Evolutionary conservation across 805 yeast genomes (phyloP).

Genomic region (Candida peoriensis): DNA sequence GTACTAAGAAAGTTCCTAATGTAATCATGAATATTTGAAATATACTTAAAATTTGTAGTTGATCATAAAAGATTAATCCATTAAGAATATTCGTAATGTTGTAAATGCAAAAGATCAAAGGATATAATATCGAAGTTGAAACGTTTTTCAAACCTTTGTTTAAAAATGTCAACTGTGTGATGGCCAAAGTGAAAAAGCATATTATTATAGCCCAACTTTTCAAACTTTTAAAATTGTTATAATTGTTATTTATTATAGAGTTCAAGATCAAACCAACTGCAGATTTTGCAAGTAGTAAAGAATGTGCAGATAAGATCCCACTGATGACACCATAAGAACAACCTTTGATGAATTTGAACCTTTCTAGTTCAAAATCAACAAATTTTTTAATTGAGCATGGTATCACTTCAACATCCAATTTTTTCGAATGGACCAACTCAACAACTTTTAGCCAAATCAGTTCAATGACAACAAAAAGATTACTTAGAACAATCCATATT

Average conservation of each 20-base stretch:
- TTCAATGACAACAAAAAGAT: constrained; percentile 25
- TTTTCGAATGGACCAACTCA: constrained; percentile 6
- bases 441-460: constrained; percentile 26
- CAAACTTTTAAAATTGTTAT: constrained; percentile 33
- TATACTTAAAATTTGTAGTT: constrained; percentile 35
- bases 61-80: constrained; percentile 55
- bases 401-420: background rate
- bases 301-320: constrained; percentile 81
- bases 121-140: constrained; percentile 76
- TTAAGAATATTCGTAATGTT: constrained; percentile 66
- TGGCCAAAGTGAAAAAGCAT: constrained; percentile 56
- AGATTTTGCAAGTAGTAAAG: constrained; percentile 80
- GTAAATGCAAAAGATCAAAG: constrained; percentile 79
- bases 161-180: constrained; percentile 65
- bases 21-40: constrained; percentile 39
- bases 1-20: constrained; percentile 38
- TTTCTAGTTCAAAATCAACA: constrained; percentile 1
- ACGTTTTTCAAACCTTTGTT: constrained; percentile 67
- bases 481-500: constrained; percentile 45
- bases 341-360: constrained; percentile 43
- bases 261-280: constrained; percentile 63
- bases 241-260: constrained; percentile 31
- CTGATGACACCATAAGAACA: constrained; percentile 59
- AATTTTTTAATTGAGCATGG: constrained; percentile 3
- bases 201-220: constrained; percentile 47